phyloP scores from a whole-genome alignment of 805 yeast species.

The Lipomyces spencermartinsiae region DNA sequence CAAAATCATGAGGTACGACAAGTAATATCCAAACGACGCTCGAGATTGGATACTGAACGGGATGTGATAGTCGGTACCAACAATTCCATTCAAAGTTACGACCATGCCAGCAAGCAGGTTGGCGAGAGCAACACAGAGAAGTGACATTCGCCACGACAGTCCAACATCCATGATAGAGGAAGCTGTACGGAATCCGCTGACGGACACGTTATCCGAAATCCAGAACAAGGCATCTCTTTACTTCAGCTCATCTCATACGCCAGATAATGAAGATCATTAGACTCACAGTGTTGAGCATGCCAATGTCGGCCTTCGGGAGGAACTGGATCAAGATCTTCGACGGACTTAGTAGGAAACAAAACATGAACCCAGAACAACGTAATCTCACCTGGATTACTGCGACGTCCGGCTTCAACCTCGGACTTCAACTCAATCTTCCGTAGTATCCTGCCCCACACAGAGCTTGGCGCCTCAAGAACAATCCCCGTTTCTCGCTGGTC shows the following conservation, averaged over 20 bases:
- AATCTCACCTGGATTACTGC: background rate
- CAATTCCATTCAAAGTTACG: constrained; percentile 54
- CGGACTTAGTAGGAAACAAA: background rate
- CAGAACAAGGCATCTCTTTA: constrained; percentile 41
- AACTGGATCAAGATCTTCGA: constrained; percentile 32
- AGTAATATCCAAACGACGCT: constrained; percentile 69
- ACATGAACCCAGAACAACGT: too few relatives aligned
- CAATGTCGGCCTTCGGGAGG: constrained; percentile 51
- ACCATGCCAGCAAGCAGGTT: constrained; percentile 50
- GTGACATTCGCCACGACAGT: constrained; percentile 51
- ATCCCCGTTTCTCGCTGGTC: background rate
- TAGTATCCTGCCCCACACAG: background rate
- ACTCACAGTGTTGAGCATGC: constrained; percentile 51
- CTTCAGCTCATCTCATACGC: background rate
- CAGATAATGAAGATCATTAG: background rate
- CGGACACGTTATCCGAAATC: constrained; percentile 44
- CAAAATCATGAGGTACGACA: constrained; percentile 75
- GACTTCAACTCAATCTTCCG: background rate
- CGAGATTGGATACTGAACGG: constrained; percentile 56
- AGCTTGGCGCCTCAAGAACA: background rate
- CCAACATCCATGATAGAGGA: constrained; percentile 54
- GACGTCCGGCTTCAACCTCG: background rate
- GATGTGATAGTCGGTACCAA: constrained; percentile 58
- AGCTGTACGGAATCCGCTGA: constrained; percentile 54
- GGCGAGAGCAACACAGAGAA: constrained; percentile 54